These are phyloP conservation scores for Thermothielavioides terrestris DNA, from an alignment of 495 filamentous ascomycete genomes.

Conservation along the genomic window DNA sequence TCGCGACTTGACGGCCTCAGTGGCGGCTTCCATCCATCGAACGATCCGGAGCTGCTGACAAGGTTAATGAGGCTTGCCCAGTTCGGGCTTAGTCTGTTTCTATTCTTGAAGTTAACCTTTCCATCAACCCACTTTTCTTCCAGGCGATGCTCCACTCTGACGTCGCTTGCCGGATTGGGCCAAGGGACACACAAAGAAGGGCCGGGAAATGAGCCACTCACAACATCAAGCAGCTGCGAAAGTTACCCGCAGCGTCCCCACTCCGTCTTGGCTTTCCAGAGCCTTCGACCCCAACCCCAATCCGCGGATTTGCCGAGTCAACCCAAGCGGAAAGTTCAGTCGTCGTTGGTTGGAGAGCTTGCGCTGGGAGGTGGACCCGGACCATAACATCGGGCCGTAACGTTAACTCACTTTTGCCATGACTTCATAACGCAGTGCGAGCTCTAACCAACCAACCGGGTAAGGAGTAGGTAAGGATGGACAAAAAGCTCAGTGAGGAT, in stretches of 20 bases:
- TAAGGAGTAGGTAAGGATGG: too few relatives aligned
- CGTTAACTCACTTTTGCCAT: too few relatives aligned
- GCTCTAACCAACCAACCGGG: too few relatives aligned
- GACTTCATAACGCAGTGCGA: too few relatives aligned
- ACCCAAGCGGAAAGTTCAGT: background rate
- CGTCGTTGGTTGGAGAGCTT: background rate
- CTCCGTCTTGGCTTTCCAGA: background rate
- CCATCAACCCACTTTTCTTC: slow-evolving; percentile 5
- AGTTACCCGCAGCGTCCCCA: slow-evolving; percentile 6
- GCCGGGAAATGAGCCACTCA: background rate
- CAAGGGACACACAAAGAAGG: background rate
- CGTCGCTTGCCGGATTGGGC: slow-evolving; percentile 14
- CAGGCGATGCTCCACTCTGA: slow-evolving; percentile 7
- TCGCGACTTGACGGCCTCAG: too few relatives aligned
- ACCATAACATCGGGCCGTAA: background rate
- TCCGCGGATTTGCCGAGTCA: background rate
- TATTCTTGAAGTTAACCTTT: slow-evolving; percentile 29
- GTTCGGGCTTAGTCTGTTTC: slow-evolving; percentile 18
- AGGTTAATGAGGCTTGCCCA: background rate
- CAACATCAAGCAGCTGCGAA: background rate
- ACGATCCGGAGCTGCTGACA: background rate
- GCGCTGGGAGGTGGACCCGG: background rate
- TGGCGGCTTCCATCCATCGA: background rate
- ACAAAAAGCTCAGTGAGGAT: too few relatives aligned
- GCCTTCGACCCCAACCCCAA: background rate